Conservation (phyloP, 1,284 basidiomycete species). For the Sporisorium exsertum region DNA sequence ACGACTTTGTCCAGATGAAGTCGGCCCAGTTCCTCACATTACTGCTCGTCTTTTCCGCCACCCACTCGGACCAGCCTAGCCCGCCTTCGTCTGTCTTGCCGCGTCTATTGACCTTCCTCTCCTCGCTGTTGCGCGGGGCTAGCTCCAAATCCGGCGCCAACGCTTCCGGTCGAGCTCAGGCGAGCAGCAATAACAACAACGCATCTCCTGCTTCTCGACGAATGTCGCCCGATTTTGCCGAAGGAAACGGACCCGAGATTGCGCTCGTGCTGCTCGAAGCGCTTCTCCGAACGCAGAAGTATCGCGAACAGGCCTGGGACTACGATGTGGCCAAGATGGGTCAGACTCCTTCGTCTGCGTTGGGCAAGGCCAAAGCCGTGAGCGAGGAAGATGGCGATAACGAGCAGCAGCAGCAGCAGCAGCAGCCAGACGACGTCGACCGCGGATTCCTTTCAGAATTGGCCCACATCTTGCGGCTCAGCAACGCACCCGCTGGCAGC, state of each 20-base stretch:
- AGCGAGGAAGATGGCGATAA: slow-evolving; percentile 28
- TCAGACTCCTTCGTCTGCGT: slow-evolving; percentile 6
- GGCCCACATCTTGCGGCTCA: slow-evolving; percentile 45
- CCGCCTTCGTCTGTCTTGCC: slow-evolving; percentile 43
- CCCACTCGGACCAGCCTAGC: slow-evolving; percentile 31
- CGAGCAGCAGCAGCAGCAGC: slow-evolving; percentile 12
- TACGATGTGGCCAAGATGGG: slow-evolving; percentile 57
- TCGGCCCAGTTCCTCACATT: slow-evolving; percentile 87
- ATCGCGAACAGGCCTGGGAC: slow-evolving; percentile 74
- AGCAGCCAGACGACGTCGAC: slow-evolving; percentile 25
- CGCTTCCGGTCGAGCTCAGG: slow-evolving; percentile 2
- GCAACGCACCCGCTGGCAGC: slow-evolving; percentile 29
- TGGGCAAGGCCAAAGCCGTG: slow-evolving; percentile 23
- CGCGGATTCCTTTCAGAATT: slow-evolving; percentile 55
- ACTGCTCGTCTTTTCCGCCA: slow-evolving; percentile 73
- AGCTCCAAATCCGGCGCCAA: slow-evolving; percentile 25
- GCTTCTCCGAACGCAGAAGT: slow-evolving; percentile 83
- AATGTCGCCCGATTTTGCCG: slow-evolving; percentile 56
- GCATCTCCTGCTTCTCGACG: slow-evolving; percentile 35
- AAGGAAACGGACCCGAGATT: slow-evolving; percentile 81
- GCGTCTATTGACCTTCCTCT: slow-evolving; percentile 50
- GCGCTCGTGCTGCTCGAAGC: slow-evolving; percentile 90
- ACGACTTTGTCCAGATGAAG: slow-evolving; percentile 93
- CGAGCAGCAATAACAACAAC: background rate
- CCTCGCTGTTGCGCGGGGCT: slow-evolving; percentile 35